A percentile compares a stretch with the other conserved stretches of the same genome.
phyloP scores from a whole-genome alignment of 352 stramenopile genomes.

The Globisporangium megalacanthum region DNA sequence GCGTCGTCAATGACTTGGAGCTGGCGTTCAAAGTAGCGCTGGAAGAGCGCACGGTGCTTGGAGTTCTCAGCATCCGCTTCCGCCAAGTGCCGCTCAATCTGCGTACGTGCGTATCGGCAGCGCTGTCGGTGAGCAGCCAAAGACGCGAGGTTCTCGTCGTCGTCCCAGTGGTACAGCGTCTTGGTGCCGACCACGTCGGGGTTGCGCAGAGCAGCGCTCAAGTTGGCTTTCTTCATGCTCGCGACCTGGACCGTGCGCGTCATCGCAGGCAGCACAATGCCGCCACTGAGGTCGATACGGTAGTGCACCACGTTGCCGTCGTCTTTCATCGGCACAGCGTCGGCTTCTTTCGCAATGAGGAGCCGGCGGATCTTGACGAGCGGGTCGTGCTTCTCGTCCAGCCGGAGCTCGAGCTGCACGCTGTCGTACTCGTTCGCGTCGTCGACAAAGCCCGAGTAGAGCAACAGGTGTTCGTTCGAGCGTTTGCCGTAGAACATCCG shows the following conservation, averaged over 20 bases:
- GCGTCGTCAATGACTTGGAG: slow-evolving; percentile 15
- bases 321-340: slow-evolving; percentile 12
- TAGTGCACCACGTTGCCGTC: slow-evolving; percentile 16
- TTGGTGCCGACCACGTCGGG: slow-evolving; percentile 17
- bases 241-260: slow-evolving; percentile 27
- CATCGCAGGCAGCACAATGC: slow-evolving; percentile 18
- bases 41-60: slow-evolving; percentile 14
- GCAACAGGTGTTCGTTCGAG: slow-evolving; percentile 39
- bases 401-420: slow-evolving; percentile 15
- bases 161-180: slow-evolving; percentile 18
- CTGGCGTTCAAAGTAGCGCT: slow-evolving; percentile 16
- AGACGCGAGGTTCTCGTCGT: slow-evolving; percentile 16
- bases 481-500: slow-evolving; percentile 64
- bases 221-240: slow-evolving; percentile 26
- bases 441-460: slow-evolving; percentile 59
- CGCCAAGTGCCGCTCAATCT: slow-evolving; percentile 7
- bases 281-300: slow-evolving; percentile 20
- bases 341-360: slow-evolving; percentile 35
- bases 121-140: slow-evolving; percentile 9
- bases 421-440: slow-evolving; percentile 29
- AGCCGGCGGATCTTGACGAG: slow-evolving; percentile 40
- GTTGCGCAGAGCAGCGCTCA: slow-evolving; percentile 24
- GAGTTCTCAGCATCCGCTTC: slow-evolving; percentile 9
- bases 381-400: slow-evolving; percentile 16
- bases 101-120: slow-evolving; percentile 7